These are phyloP conservation scores for Theobroma grandiflorum DNA, from an alignment of 441 rosid species.

Conservation along the genomic window DNA sequence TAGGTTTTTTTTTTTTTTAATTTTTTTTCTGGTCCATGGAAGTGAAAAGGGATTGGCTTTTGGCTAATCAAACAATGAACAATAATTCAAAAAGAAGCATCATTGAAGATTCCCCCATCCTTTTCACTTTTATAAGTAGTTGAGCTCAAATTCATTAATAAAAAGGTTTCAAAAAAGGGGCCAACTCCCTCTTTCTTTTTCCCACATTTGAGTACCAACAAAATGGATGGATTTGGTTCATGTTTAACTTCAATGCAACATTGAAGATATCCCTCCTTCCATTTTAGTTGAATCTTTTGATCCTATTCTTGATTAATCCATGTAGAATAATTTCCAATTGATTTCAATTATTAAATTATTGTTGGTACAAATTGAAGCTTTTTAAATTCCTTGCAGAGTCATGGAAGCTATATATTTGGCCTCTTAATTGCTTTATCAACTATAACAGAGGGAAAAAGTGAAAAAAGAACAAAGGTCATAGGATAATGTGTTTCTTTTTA, in stretches of 20 bases:
- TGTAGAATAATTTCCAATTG: not conserved
- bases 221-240: not conserved
- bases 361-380: not conserved
- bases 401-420: not conserved
- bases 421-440: not conserved
- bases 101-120: not conserved
- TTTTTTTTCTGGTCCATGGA: not conserved
- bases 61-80: not conserved
- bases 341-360: not conserved
- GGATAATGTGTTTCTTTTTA: not conserved
- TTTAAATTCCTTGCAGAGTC: too few relatives aligned
- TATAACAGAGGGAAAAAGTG: not conserved
- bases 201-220: not conserved
- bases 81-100: not conserved
- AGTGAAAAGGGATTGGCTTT: not conserved
- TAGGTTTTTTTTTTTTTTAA: too few relatives aligned
- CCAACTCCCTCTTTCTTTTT: not conserved
- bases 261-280: not conserved
- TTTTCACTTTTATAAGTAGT: not conserved
- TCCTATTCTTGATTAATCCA: not conserved
- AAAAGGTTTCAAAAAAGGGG: not conserved
- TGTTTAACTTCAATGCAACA: not conserved
- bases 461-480: not conserved
- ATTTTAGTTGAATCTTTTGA: not conserved
- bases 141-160: not conserved